phyloP scores from a whole-genome alignment of 1,284 basidiomycete genomes.

The Apiotrichum laibachii region DNA sequence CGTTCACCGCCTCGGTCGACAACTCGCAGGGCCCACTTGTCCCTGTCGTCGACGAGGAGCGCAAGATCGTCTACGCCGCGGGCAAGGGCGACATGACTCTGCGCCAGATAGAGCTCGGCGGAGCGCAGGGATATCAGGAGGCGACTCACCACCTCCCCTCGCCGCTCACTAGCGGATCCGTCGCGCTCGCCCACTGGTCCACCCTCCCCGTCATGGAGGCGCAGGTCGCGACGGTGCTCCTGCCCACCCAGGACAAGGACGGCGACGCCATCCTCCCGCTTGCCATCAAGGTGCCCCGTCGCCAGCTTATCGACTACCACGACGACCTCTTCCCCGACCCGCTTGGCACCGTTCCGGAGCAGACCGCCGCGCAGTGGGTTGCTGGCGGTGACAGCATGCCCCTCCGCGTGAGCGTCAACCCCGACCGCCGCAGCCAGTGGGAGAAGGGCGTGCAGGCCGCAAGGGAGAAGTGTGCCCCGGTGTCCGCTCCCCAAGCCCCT shows the following conservation, averaged over 20 bases:
- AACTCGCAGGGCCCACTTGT: slow-evolving; percentile 47
- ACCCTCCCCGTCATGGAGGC: slow-evolving; percentile 52
- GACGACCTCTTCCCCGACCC: slow-evolving; percentile 51
- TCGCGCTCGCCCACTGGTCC: slow-evolving; percentile 42
- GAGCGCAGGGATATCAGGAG: slow-evolving; percentile 45
- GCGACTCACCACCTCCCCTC: slow-evolving; percentile 37
- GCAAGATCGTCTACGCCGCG: slow-evolving; percentile 49
- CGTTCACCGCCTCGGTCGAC: slow-evolving; percentile 46
- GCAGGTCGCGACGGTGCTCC: slow-evolving; percentile 50
- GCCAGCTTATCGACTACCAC: slow-evolving; percentile 54
- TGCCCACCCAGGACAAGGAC: slow-evolving; percentile 46
- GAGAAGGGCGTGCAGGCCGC: slow-evolving; percentile 21
- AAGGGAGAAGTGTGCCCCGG: neutral
- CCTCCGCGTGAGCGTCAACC: slow-evolving; percentile 35
- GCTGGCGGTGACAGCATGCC: slow-evolving; percentile 38
- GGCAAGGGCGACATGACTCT: slow-evolving; percentile 53
- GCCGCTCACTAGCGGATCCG: slow-evolving; percentile 38
- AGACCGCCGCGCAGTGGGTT: slow-evolving; percentile 44
- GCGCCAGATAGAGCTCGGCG: slow-evolving; percentile 50
- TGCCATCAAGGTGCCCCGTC: slow-evolving; percentile 48
- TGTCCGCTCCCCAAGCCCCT: neutral
- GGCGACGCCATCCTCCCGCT: slow-evolving; percentile 49
- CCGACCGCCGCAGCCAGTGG: slow-evolving; percentile 32
- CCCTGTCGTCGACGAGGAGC: slow-evolving; percentile 48
- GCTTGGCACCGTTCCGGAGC: slow-evolving; percentile 41